Evolutionary conservation across 2,329 filamentous ascomycete species (phyloP).

Genomic region (Gaeumannomyces sp.): DNA sequence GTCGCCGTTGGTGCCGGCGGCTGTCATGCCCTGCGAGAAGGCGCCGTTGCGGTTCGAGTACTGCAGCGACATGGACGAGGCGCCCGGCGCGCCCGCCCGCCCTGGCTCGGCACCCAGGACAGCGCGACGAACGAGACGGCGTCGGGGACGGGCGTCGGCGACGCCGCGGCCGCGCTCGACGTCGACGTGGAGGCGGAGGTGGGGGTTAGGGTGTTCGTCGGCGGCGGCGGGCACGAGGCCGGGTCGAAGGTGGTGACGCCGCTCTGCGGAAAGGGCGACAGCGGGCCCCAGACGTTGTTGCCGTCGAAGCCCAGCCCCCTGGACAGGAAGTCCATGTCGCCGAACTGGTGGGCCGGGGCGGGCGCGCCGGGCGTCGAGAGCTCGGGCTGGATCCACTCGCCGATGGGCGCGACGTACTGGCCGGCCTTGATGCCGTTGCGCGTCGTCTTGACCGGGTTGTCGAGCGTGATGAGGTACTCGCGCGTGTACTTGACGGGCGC

Average conservation of each 20-base stretch:
- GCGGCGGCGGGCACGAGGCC: constrained; percentile 4
- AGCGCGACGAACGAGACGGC: constrained; percentile 5
- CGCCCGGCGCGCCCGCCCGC: neutral
- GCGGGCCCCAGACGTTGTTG: constrained; percentile 6
- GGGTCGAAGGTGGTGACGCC: constrained; percentile 6
- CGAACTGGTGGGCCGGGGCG: constrained; percentile 1
- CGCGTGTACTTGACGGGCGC: constrained; percentile 1
- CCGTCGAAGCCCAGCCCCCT: constrained; percentile 5
- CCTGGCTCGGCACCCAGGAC: constrained; percentile 2
- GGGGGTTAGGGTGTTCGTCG: neutral
- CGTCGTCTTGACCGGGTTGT: neutral
- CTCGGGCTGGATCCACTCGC: constrained; percentile 9
- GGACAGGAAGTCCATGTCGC: constrained; percentile 2
- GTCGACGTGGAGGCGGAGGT: neutral
- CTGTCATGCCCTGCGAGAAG: constrained; percentile 5
- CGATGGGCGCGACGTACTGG: constrained; percentile 6
- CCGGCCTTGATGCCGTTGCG: constrained; percentile 7
- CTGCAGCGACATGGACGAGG: constrained; percentile 5
- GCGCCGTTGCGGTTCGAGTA: constrained; percentile 7
- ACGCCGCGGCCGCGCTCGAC: neutral
- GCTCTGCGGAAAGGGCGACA: constrained; percentile 7
- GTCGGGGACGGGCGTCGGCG: neutral
- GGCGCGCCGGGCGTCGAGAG: constrained; percentile 1
- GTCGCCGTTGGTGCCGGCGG: neutral
- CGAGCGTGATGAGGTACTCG: constrained; percentile 5